These are phyloP conservation scores for Lentinula aciculospora DNA, from an alignment of 768 basidiomycete genomes.

Conservation along the genomic window DNA sequence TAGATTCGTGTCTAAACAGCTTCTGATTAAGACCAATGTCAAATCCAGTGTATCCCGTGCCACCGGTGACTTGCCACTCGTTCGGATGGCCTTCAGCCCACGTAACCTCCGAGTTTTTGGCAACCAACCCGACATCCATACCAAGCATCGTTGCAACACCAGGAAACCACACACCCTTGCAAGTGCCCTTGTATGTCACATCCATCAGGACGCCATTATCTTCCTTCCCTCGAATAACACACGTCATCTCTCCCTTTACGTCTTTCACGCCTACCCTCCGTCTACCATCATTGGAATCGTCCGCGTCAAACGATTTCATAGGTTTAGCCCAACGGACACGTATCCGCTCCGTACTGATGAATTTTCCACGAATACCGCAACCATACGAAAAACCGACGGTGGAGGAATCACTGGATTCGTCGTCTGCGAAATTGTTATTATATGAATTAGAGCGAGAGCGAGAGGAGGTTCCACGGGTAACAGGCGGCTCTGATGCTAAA, in stretches of 20 bases:
- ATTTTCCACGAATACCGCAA: slow-evolving; percentile 69
- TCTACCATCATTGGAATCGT: slow-evolving; percentile 39
- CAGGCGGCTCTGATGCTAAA: slow-evolving; percentile 70
- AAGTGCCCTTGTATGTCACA: slow-evolving; percentile 66
- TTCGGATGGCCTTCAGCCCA: slow-evolving; percentile 52
- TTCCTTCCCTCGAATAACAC: slow-evolving; percentile 48
- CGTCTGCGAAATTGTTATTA: slow-evolving; percentile 65
- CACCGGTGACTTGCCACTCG: slow-evolving; percentile 61
- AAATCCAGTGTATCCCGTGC: slow-evolving; percentile 67
- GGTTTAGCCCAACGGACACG: slow-evolving; percentile 77
- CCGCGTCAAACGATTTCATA: slow-evolving; percentile 36
- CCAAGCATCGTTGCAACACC: slow-evolving; percentile 80
- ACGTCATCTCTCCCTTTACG: slow-evolving; percentile 62
- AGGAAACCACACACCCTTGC: slow-evolving; percentile 76
- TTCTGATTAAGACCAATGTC: slow-evolving; percentile 34
- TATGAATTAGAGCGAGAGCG: slow-evolving; percentile 56
- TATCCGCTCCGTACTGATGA: slow-evolving; percentile 71
- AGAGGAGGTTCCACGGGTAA: slow-evolving; percentile 46
- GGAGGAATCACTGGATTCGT: slow-evolving; percentile 74
- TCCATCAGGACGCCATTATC: slow-evolving; percentile 54
- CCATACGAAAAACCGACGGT: slow-evolving; percentile 51
- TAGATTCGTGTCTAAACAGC: slow-evolving; percentile 41
- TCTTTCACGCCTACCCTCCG: slow-evolving; percentile 66
- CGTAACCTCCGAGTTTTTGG: slow-evolving; percentile 59
- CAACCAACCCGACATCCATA: slow-evolving; percentile 66